Base-by-base conservation (phyloP, 2,329 filamentous ascomycete species). In the Claviceps citrina region DNA sequence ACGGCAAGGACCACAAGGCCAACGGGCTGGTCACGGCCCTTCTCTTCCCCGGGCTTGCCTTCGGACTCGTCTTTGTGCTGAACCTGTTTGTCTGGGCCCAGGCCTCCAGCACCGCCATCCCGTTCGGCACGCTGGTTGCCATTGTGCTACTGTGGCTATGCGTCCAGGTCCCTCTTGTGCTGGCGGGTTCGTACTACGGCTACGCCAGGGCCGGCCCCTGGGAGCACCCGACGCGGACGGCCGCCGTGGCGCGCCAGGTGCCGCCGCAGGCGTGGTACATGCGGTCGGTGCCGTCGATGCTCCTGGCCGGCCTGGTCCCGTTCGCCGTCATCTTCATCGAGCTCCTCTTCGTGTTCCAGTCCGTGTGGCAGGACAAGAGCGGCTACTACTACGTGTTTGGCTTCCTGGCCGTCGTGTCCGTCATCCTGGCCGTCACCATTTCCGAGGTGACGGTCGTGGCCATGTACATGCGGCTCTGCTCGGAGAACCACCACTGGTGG, bases 341-440 rank as follows among this genome's bases (percentile, higher is more conserved):
- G 61, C 70, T 93, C 12, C 68, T 89, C 31, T 91, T 87, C 55
- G 78, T 91, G 37, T 91, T 93, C 61, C 83, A 85, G 61, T 86
- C 81, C 36, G 59, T 93, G 26, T 91, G 84, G 82, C 81, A 87
- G 57, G 85, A 93, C 60, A 93, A 93, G 66, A 85, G 77, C 53
- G 84, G 83, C 6, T 93, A 87, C 59, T 93, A 93, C 61, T 93
- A 93, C 59, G 78, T 93, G 18, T 93, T 91, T 55, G 85, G 85
- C 9, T 93, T 89, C 63, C 61, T 91, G 46, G 77, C 78, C 7
- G 76, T 85, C 13, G 80, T 91, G 8, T 78, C 70, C 19, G 63
- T 74, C 9, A 81, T 91, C 42, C 62, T 91, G 7, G 67, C 85
- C 24, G 59, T 91, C 31, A 85, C 83, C 0, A 75, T 93, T 24